Base-by-base conservation (phyloP, 1,139 yeast genomes). In the Entelexis paramagnoliae region DNA sequence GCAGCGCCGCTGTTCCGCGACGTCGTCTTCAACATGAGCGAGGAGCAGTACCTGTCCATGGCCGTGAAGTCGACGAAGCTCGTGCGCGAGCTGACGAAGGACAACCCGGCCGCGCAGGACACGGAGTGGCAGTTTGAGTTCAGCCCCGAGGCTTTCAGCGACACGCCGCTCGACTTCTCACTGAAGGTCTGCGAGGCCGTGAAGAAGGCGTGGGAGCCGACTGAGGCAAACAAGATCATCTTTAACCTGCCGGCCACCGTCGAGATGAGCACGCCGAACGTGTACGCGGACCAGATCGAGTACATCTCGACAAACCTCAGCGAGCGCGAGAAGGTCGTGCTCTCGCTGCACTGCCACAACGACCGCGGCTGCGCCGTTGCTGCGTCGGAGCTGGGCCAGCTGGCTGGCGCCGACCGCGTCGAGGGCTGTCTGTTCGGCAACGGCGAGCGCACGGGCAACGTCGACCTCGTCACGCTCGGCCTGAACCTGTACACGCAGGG, bases 281-380 rank as follows among this genome's bases (percentile, higher is more conserved):
- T 89, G 43, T 91, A 87, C 64, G 98, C 97, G 50, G 97, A 91
- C 70, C 97, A 89, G 72, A 81, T 91, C 58, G 98, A 91, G 71
- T 88, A 83, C 67, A 91, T 91, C 66, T 72, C 83, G 58, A 80
- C 81, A 26, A 76, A 83, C 62, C 83, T 91, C 53, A 68, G 82
- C 45, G 83, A 89, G 64, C 81, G 97, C 63, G 94, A 87, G 60
- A 85, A 80, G 62, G 80, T 89, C 41, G 81, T 93, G 64, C 80
- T 91, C 53, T 89, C 97, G 28, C 79, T 91, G 47, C 98, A 91
- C 68, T 86, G 95, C 49, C 98, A 91, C 72, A 91, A 91, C 63
- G 97, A 91, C 69, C 80, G 97, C 68, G 97, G 97, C 34, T 88
- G 96, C 69, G 96, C 95, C 55, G 97, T 91, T 44, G 97, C 97